Evolutionary conservation across 176 grass and related monocot genomes (phyloP).

Genomic region (Paspalum notatum): DNA sequence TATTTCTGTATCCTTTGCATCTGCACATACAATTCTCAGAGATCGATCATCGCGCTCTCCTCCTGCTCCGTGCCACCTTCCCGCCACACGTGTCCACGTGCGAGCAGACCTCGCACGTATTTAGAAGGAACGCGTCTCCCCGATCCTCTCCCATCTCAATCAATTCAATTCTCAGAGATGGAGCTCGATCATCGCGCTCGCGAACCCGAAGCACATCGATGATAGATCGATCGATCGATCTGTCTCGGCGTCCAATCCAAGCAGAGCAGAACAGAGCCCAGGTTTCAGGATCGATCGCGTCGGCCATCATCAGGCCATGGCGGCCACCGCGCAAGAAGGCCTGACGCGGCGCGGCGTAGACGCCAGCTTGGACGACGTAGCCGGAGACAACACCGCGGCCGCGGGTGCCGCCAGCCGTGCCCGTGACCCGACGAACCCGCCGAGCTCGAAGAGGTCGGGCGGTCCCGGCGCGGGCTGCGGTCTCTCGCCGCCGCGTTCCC

Average conservation of each 20-base stretch:
- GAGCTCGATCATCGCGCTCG: too few relatives aligned
- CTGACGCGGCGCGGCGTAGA: slow-evolving; percentile 49
- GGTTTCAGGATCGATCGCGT: background rate
- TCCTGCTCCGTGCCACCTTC: slow-evolving; percentile 47
- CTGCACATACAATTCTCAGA: too few relatives aligned
- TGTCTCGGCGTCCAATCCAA: too few relatives aligned
- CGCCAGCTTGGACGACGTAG: background rate
- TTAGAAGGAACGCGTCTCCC: slow-evolving; percentile 38
- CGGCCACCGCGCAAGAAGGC: slow-evolving; percentile 41
- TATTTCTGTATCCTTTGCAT: too few relatives aligned
- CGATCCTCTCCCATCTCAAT: background rate
- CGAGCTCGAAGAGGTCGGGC: background rate
- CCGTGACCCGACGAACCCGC: slow-evolving; percentile 9
- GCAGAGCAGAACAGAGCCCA: too few relatives aligned
- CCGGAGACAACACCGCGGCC: background rate
- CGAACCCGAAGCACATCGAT: too few relatives aligned
- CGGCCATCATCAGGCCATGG: slow-evolving; percentile 21
- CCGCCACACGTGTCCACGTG: slow-evolving; percentile 50
- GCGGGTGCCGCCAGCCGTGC: background rate
- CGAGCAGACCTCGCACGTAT: slow-evolving; percentile 37
- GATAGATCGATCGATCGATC: too few relatives aligned
- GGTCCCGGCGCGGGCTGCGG: slow-evolving; percentile 50
- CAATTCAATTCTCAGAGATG: too few relatives aligned
- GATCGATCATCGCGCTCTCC: too few relatives aligned
- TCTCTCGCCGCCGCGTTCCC: slow-evolving; percentile 54